Conservation (phyloP, 345 rosid species). For the Arabidopsis suecica region DNA sequence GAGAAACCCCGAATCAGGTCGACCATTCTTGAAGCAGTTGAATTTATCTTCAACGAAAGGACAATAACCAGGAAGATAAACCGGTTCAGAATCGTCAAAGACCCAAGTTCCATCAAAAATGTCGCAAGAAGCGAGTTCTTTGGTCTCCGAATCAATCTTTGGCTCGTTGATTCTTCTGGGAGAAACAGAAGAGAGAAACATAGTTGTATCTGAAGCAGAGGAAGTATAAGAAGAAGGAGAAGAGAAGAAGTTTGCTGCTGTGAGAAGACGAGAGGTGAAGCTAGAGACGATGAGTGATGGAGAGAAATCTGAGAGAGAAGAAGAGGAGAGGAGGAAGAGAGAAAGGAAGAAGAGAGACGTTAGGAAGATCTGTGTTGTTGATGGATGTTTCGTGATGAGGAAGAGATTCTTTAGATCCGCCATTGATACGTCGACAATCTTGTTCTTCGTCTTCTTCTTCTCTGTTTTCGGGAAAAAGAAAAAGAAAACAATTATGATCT, state of each 20-base stretch:
- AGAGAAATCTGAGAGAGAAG: slow-evolving; percentile 50
- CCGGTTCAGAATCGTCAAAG: slow-evolving; percentile 52
- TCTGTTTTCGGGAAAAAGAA: background rate
- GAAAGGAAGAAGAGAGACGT: slow-evolving; percentile 53
- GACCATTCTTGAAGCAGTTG: slow-evolving; percentile 66
- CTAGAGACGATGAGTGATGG: slow-evolving; percentile 50
- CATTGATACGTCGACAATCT: slow-evolving; percentile 33
- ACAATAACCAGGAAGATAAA: slow-evolving; percentile 66
- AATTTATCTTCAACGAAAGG: slow-evolving; percentile 62
- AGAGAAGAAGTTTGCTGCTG: slow-evolving; percentile 56
- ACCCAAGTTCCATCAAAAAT: slow-evolving; percentile 72
- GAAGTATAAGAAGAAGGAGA: slow-evolving; percentile 44
- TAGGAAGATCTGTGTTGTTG: slow-evolving; percentile 50
- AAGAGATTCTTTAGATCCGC: slow-evolving; percentile 41
- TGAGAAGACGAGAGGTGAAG: slow-evolving; percentile 58
- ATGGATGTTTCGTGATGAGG: slow-evolving; percentile 37
- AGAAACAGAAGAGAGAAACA: slow-evolving; percentile 53
- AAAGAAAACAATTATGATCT: background rate
- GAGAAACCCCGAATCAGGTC: slow-evolving; percentile 56
- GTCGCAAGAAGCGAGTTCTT: slow-evolving; percentile 60
- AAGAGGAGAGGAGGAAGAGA: slow-evolving; percentile 55
- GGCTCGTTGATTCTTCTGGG: slow-evolving; percentile 47
- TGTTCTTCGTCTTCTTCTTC: slow-evolving; percentile 15
- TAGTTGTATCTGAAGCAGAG: slow-evolving; percentile 43
- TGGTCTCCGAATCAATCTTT: slow-evolving; percentile 8